Conservation (phyloP, 441 rosid genomes). For the Adansonia madagascariensis region DNA sequence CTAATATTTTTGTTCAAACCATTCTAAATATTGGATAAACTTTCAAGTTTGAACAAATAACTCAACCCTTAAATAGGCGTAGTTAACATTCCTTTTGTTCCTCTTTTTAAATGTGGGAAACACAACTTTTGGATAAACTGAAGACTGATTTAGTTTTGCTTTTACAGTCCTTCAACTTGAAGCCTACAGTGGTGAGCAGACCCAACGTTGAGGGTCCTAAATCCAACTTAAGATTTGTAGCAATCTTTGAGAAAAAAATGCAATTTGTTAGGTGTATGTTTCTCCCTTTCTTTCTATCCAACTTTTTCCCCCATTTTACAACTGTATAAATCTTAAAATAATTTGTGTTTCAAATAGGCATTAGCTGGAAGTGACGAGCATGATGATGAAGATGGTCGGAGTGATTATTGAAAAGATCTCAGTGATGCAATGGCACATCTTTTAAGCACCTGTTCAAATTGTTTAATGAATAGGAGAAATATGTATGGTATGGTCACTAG, state of each 20-base stretch:
- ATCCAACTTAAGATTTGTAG: slow-evolving; percentile 90
- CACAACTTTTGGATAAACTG: not conserved
- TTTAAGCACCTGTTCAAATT: slow-evolving; percentile 5
- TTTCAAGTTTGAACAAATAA: no score
- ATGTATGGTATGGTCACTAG: slow-evolving; percentile 14
- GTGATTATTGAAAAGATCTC: slow-evolving; percentile 60
- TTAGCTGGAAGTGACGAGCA: slow-evolving; percentile 93
- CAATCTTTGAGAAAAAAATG: slow-evolving; percentile 94
- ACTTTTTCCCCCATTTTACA: not conserved
- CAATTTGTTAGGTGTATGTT: slow-evolving; percentile 83
- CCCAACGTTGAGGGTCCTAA: slow-evolving; percentile 84
- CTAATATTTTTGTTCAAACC: no score
- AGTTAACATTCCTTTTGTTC: not conserved
- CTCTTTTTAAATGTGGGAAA: not conserved
- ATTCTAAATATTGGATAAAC: no score
- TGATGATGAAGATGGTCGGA: slow-evolving; percentile 85
- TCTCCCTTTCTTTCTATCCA: slow-evolving; percentile 33
- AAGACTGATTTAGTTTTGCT: slow-evolving; percentile 20
- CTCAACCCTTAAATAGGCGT: no score
- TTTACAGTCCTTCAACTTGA: slow-evolving; percentile 80
- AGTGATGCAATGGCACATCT: not conserved
- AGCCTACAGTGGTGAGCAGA: slow-evolving; percentile 68
- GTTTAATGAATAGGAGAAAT: slow-evolving; percentile 27
- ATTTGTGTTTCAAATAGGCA: slow-evolving; percentile 57
- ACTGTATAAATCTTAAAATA: slow-evolving; percentile 7